phyloP scores from a whole-genome alignment of 371 early-diverging fungal species.

The Mucor racemosus region DNA sequence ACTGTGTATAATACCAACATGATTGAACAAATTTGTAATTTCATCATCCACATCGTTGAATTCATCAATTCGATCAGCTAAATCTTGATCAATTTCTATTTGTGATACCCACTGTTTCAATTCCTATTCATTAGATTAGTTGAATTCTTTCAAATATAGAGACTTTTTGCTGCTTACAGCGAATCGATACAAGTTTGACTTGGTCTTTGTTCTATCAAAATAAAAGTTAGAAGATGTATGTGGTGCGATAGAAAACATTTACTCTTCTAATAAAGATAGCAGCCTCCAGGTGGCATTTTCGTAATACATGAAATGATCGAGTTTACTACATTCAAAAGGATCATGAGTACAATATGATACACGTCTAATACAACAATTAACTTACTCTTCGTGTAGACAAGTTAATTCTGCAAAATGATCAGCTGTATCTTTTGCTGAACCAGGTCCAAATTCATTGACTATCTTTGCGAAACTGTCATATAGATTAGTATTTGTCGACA shows the following conservation, averaged over 20 bases:
- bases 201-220: conserved; percentile 3
- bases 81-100: background rate
- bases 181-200: background rate
- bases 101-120: conserved; percentile 19
- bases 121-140: background rate
- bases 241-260: background rate
- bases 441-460: background rate
- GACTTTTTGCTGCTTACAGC: conserved; percentile 4
- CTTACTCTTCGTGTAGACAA: background rate
- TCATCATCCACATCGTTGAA: conserved; percentile 25
- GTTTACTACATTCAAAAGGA: background rate
- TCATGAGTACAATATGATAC: background rate
- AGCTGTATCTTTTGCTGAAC: background rate
- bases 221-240: background rate
- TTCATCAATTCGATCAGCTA: conserved; percentile 4
- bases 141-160: background rate
- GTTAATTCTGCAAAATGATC: conserved; percentile 5
- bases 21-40: conserved; percentile 9
- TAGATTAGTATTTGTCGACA: conserved; percentile 3
- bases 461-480: conserved; percentile 10
- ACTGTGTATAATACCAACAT: background rate
- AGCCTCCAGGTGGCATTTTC: conserved; percentile 18
- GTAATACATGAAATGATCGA: conserved; percentile 3
- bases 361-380: background rate
- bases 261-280: conserved; percentile 8